Evolutionary conservation across 495 filamentous ascomycete species (phyloP).

Genomic region (Neurospora sp.): DNA sequence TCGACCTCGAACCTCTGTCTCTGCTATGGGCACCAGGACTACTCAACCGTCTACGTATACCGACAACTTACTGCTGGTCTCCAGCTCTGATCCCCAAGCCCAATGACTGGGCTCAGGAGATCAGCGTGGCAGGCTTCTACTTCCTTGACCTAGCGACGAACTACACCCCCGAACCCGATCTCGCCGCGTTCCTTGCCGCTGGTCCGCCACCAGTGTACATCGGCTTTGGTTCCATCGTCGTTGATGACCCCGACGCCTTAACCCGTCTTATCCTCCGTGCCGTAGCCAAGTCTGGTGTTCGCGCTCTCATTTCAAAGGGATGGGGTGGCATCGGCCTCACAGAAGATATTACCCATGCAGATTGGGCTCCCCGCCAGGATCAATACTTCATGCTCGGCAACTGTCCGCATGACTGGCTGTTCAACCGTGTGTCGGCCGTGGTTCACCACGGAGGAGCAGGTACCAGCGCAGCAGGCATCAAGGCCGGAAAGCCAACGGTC

Average conservation of each 20-base stretch:
- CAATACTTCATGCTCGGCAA: slow-evolving; percentile 71
- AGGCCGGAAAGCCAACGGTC: slow-evolving; percentile 57
- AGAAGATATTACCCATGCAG: slow-evolving; percentile 19
- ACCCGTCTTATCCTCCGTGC: slow-evolving; percentile 62
- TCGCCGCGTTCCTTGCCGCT: slow-evolving; percentile 44
- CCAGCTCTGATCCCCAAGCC: slow-evolving; percentile 57
- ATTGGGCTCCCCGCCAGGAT: slow-evolving; percentile 49
- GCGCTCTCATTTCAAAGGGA: slow-evolving; percentile 69
- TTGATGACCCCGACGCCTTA: slow-evolving; percentile 59
- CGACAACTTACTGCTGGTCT: slow-evolving; percentile 59
- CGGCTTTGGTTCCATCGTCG: slow-evolving; percentile 75
- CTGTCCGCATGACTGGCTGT: slow-evolving; percentile 76
- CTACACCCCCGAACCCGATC: slow-evolving; percentile 45
- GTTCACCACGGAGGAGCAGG: slow-evolving; percentile 79
- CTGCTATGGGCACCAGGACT: slow-evolving; percentile 57
- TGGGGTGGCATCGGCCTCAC: slow-evolving; percentile 60
- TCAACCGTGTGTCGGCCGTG: slow-evolving; percentile 62
- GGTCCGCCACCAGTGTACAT: slow-evolving; percentile 68
- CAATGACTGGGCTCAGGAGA: slow-evolving; percentile 51
- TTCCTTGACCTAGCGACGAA: slow-evolving; percentile 53
- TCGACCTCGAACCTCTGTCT: slow-evolving; percentile 52
- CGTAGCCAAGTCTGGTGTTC: slow-evolving; percentile 50
- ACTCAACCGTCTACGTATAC: slow-evolving; percentile 49
- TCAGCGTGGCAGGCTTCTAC: slow-evolving; percentile 54
- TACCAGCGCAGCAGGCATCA: slow-evolving; percentile 67